Evolutionary conservation across 192 early-diverging fungal genomes (phyloP), one percentile per base, ranked within the genome.

Genomic region (Backusella mclennaniae): DNA sequence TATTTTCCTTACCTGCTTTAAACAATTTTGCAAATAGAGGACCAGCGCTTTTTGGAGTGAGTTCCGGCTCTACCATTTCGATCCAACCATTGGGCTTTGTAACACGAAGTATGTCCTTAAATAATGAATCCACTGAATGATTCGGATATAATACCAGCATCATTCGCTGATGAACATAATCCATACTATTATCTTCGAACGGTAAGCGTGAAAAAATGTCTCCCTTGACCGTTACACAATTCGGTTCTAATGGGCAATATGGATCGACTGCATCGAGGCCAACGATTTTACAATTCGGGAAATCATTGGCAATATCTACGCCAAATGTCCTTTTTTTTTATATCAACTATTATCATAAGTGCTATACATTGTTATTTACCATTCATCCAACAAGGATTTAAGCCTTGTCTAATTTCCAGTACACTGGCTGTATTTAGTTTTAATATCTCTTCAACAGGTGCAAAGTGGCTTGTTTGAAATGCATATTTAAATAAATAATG

Each of bases 401-500:
- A 17, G 39, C 77, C 77, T 36, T 67, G 68, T 26, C 77, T 73
- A 56, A 79, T 7, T 17, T 79, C 77, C 19, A 79, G 15, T 41
- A 31, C 44, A 3, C 68, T 66, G 8, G 77, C 19, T 7, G 26
- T 68, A 17, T 38, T 6, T 39, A 8, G 1, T 1, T 39, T 38
- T 23, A 79, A 33, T 26, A 70, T 23, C 15, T 23, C 44, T 7
- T 79, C 77, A 4, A 79, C 38, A 21, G 77, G 77, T 11, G 77
- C 77, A 59, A 74, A 70, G 26, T 46, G 23, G 23, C 53, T 79
- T 1, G 29, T 9, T 63, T 79, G 77, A 66, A 74, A 70, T 8
- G 74, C 49, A 71, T 79, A 73, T 70, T 79, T 79, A 35, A 79
- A 35, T 35, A 79, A 42, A 59, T 79, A 79, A 39, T 79, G 77